Conservation (phyloP, 495 filamentous ascomycete species). For the Talaromyces ruber region DNA sequence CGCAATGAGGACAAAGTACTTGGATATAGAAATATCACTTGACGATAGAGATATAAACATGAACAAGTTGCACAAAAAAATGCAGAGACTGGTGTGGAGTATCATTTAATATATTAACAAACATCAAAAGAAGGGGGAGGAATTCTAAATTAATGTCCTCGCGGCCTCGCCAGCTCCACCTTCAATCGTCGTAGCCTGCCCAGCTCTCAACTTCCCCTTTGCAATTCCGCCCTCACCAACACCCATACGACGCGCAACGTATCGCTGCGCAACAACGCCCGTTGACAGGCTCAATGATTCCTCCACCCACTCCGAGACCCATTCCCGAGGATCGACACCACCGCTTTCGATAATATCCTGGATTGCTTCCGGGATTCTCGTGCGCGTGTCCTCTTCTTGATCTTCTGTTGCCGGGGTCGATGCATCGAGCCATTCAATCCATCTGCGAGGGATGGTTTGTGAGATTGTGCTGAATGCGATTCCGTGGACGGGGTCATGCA, state of each 20-base stretch:
- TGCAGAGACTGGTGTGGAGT: slow-evolving; percentile 8
- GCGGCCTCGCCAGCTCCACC: slow-evolving; percentile 78
- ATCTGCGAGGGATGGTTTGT: slow-evolving; percentile 74
- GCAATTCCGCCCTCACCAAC: slow-evolving; percentile 69
- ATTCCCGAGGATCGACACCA: slow-evolving; percentile 90
- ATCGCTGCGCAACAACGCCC: slow-evolving; percentile 88
- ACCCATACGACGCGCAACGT: slow-evolving; percentile 91
- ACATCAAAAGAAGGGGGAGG: slow-evolving; percentile 6
- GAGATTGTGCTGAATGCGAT: slow-evolving; percentile 81
- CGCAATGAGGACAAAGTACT: slow-evolving; percentile 3
- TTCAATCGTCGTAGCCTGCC: slow-evolving; percentile 58
- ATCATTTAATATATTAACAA: slow-evolving; percentile 9
- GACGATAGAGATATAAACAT: background rate
- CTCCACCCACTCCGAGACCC: slow-evolving; percentile 96
- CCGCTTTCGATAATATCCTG: slow-evolving; percentile 78
- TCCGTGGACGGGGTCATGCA: slow-evolving; percentile 86
- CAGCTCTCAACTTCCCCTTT: slow-evolving; percentile 72
- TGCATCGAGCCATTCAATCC: slow-evolving; percentile 90
- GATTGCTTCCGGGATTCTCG: slow-evolving; percentile 69
- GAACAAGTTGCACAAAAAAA: background rate
- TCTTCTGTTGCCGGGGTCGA: slow-evolving; percentile 42
- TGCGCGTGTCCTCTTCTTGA: slow-evolving; percentile 18
- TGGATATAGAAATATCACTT: slow-evolving; percentile 1
- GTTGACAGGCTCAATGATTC: slow-evolving; percentile 72
- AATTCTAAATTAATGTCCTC: slow-evolving; percentile 43